Evolutionary conservation across 257 asterid genomes (phyloP).

Genomic region (Plantago ovata): DNA sequence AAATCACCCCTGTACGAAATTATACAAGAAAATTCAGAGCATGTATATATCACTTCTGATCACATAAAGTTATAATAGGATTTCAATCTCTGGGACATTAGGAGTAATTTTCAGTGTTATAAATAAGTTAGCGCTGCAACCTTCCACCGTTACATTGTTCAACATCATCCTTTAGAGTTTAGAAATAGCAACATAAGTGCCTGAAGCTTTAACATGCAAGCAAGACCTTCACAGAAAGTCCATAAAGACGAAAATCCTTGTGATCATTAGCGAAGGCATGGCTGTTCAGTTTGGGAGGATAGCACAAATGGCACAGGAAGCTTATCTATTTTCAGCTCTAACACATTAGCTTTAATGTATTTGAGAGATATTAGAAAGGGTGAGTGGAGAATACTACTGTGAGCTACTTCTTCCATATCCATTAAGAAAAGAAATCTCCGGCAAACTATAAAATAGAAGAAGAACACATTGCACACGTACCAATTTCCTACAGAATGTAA

Average conservation of each 20-base stretch:
- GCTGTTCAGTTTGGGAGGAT: not conserved
- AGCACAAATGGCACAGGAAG: too few relatives aligned
- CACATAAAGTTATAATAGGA: not conserved
- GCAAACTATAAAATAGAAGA: not conserved
- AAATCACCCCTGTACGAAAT: conserved; percentile 75
- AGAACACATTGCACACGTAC: not conserved
- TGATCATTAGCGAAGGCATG: too few relatives aligned
- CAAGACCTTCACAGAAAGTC: too few relatives aligned
- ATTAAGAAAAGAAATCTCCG: not conserved
- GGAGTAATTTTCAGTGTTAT: too few relatives aligned
- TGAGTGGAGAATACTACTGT: not conserved
- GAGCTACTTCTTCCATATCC: too few relatives aligned
- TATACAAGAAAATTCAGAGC: conserved; percentile 15
- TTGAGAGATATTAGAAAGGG: not conserved
- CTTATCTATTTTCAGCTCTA: not conserved
- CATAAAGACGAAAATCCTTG: too few relatives aligned
- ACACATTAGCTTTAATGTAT: not conserved
- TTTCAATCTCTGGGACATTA: too few relatives aligned
- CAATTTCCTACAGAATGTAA: not conserved
- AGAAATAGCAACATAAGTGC: too few relatives aligned
- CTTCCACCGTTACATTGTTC: too few relatives aligned
- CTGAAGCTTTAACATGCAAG: too few relatives aligned
- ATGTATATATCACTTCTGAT: conserved; percentile 3
- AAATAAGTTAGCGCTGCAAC: too few relatives aligned
- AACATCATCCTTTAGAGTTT: too few relatives aligned